Conservation (phyloP, 2,329 filamentous ascomycete species). For the Ampelomyces quisqualis region DNA sequence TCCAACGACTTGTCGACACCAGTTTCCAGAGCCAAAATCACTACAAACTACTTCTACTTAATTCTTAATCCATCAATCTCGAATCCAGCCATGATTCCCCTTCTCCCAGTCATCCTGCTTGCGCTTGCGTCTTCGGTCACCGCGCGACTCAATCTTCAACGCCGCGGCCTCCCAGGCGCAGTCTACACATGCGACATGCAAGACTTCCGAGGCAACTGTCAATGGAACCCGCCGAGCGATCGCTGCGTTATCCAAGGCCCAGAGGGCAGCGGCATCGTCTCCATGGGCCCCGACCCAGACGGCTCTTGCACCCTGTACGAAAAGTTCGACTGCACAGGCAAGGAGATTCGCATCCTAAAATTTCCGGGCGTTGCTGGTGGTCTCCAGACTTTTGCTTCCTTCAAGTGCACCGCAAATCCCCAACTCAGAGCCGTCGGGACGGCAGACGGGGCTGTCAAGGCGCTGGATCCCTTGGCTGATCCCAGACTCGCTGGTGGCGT, state of each 20-base stretch:
- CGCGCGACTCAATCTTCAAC: constrained; percentile 18
- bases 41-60: constrained; percentile 6
- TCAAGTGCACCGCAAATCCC: constrained; percentile 26
- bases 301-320: constrained; percentile 31
- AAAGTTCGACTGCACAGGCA: constrained; percentile 23
- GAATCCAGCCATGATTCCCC: constrained; percentile 5
- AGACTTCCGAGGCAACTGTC: constrained; percentile 34
- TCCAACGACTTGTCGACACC: neutral
- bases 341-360: constrained; percentile 16
- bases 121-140: constrained; percentile 10
- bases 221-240: constrained; percentile 27
- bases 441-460: constrained; percentile 2
- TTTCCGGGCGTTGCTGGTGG: constrained; percentile 27
- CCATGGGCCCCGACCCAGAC: constrained; percentile 37
- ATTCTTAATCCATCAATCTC: constrained; percentile 3
- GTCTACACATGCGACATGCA: constrained; percentile 35
- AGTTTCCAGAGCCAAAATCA: constrained; percentile 1
- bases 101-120: constrained; percentile 11
- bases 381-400: constrained; percentile 26
- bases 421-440: constrained; percentile 6
- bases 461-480: constrained; percentile 10
- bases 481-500: constrained; percentile 26
- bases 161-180: constrained; percentile 39
- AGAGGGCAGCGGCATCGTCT: constrained; percentile 20
- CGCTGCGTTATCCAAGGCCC: constrained; percentile 30